Evolutionary conservation across 805 yeast species (phyloP).

Genomic region (Yarrowia phangngaensis): DNA sequence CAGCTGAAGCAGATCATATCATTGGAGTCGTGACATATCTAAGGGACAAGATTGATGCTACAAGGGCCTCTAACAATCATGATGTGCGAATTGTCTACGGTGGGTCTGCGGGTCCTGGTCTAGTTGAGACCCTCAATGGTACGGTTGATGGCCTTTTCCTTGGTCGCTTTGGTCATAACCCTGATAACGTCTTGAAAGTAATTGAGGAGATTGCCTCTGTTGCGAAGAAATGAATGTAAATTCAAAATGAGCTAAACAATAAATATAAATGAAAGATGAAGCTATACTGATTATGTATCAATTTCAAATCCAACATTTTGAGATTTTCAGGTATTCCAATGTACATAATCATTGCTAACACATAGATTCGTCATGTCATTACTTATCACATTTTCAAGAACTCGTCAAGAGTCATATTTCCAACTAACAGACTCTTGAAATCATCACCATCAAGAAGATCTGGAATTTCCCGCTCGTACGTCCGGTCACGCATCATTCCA

Average conservation of each 20-base stretch:
- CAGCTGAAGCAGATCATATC: conserved; percentile 34
- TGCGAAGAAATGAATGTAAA: conserved; percentile 2
- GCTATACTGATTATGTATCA: too few relatives aligned
- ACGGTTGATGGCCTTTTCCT: conserved; percentile 36
- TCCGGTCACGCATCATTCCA: conserved; percentile 5
- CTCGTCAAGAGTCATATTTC: conserved; percentile 34
- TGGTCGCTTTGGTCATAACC: conserved; percentile 36
- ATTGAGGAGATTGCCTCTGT: conserved; percentile 30
- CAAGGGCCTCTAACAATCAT: conserved; percentile 29
- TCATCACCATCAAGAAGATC: conserved; percentile 27
- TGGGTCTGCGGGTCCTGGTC: conserved; percentile 36
- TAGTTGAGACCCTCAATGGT: conserved; percentile 30
- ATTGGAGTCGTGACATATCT: conserved; percentile 30
- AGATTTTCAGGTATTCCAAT: too few relatives aligned
- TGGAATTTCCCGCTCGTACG: conserved; percentile 17
- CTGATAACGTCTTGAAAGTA: conserved; percentile 32
- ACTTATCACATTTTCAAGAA: conserved; percentile 28
- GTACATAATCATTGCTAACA: conserved; percentile 12
- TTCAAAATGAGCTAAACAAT: too few relatives aligned
- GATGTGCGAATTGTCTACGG: conserved; percentile 35
- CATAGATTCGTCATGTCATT: conserved; percentile 8
- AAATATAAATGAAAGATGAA: too few relatives aligned
- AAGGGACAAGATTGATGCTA: conserved; percentile 8
- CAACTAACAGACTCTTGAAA: conserved; percentile 30
- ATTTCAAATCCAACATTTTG: too few relatives aligned